phyloP scores from a whole-genome alignment of 345 rosid species.

The Chamaenerion angustifolium region DNA sequence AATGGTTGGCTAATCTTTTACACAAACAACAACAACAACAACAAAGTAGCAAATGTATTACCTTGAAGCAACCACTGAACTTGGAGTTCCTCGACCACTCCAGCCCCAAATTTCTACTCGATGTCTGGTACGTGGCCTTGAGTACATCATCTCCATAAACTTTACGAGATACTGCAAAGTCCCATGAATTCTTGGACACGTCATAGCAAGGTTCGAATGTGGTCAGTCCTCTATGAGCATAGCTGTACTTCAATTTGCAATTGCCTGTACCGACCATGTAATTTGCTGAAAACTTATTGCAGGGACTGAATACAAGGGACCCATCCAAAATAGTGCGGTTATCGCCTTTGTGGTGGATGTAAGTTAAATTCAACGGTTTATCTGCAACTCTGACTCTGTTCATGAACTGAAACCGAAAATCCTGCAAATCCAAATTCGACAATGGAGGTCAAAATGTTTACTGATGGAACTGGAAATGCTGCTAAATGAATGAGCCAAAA shows the following conservation, averaged over 20 bases:
- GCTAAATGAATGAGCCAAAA: background rate
- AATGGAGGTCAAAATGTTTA: background rate
- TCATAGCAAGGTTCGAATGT: constrained; percentile 78
- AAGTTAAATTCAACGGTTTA: constrained; percentile 73
- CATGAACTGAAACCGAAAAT: constrained; percentile 90
- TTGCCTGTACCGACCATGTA: constrained; percentile 56
- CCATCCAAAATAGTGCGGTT: constrained; percentile 67
- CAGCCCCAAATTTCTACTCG: constrained; percentile 50
- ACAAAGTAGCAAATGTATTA: constrained; percentile 8
- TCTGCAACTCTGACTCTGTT: constrained; percentile 51
- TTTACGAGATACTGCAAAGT: constrained; percentile 50
- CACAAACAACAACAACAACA: too few relatives aligned
- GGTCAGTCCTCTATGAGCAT: constrained; percentile 45
- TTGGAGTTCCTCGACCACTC: constrained; percentile 71
- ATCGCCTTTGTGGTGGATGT: constrained; percentile 56
- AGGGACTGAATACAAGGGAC: constrained; percentile 37
- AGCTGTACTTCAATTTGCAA: constrained; percentile 74
- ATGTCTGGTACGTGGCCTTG: constrained; percentile 69
- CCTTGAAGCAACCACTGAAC: constrained; percentile 58
- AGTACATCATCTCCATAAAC: constrained; percentile 48
- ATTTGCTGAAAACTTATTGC: constrained; percentile 70
- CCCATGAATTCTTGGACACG: constrained; percentile 69
- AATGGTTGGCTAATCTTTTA: too few relatives aligned
- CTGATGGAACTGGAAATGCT: background rate
- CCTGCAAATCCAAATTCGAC: constrained; percentile 25